Conservation (phyloP, 441 rosid species). For the Eruca vesicaria region DNA sequence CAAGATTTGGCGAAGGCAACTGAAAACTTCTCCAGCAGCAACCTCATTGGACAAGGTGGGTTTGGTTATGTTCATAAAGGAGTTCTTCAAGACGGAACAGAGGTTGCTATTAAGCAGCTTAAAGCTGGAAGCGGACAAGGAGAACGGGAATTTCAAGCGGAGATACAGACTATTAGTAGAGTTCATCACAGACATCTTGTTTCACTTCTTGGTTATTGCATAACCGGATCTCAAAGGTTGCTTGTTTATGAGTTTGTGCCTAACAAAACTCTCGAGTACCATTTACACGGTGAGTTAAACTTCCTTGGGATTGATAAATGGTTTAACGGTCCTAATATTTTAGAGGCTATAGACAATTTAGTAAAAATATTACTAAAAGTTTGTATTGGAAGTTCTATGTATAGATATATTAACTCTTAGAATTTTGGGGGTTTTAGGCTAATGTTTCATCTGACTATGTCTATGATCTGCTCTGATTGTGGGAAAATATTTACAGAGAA, state of each 20-base stretch:
- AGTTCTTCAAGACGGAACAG: slow-evolving; percentile 50
- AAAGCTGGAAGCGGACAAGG: slow-evolving; percentile 76
- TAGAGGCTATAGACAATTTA: neutral
- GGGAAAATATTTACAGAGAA: slow-evolving; percentile 45
- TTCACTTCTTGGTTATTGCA: slow-evolving; percentile 65
- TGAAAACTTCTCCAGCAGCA: slow-evolving; percentile 45
- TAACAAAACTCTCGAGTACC: slow-evolving; percentile 57
- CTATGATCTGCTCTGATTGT: neutral
- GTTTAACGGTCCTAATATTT: neutral
- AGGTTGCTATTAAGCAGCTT: slow-evolving; percentile 63
- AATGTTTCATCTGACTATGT: neutral
- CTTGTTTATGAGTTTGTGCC: slow-evolving; percentile 76
- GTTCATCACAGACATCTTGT: slow-evolving; percentile 76
- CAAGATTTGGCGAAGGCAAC: slow-evolving; percentile 60
- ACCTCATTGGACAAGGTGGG: slow-evolving; percentile 75
- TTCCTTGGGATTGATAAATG: neutral
- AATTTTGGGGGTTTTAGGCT: neutral
- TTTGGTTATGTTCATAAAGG: slow-evolving; percentile 76
- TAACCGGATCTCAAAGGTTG: slow-evolving; percentile 47
- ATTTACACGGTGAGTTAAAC: slow-evolving; percentile 52
- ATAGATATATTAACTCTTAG: neutral
- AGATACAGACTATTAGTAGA: slow-evolving; percentile 59
- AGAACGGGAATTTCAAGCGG: slow-evolving; percentile 71
- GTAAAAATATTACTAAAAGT: neutral
- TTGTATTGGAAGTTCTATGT: neutral